Conservation (phyloP, 2,329 filamentous ascomycete genomes). For the Phaeoacremonium minimum region DNA sequence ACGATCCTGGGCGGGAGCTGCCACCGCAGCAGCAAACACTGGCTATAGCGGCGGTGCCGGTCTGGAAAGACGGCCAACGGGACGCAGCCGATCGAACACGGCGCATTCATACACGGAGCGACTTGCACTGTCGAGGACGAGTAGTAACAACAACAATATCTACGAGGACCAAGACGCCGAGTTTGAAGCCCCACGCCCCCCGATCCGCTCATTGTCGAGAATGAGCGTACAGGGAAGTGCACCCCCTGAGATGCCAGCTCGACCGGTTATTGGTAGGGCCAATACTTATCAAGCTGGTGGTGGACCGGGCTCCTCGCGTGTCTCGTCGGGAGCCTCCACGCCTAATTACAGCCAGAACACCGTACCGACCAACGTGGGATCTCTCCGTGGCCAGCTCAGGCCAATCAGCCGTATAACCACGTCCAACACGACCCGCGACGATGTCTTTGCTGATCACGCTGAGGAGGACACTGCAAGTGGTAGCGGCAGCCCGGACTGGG, state of each 20-base stretch:
- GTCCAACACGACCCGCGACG: constrained; percentile 27
- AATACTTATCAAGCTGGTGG: constrained; percentile 30
- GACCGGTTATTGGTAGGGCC: constrained; percentile 30
- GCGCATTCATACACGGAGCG: constrained; percentile 34
- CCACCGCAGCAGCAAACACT: constrained; percentile 15
- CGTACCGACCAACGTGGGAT: constrained; percentile 22
- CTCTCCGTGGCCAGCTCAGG: constrained; percentile 36
- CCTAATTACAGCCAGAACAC: constrained; percentile 9
- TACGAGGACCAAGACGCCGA: constrained; percentile 28
- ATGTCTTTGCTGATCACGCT: constrained; percentile 40
- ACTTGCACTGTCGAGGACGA: constrained; percentile 18
- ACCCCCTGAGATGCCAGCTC: constrained; percentile 26
- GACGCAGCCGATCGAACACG: constrained; percentile 43
- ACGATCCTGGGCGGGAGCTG: constrained; percentile 35
- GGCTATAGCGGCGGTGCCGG: constrained; percentile 5
- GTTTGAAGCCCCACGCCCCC: constrained; percentile 33
- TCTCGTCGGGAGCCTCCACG: constrained; percentile 10
- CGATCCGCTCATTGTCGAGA: constrained; percentile 33
- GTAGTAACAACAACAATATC: constrained; percentile 30
- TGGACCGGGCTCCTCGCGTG: constrained; percentile 8
- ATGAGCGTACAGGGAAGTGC: constrained; percentile 14
- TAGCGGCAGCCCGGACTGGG: constrained; percentile 47
- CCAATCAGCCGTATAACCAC: constrained; percentile 41
- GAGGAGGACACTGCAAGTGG: constrained; percentile 47
- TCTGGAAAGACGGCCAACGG: constrained; percentile 19